Conservation (phyloP, 2,329 filamentous ascomycete species). For the Shiraia sp. region DNA sequence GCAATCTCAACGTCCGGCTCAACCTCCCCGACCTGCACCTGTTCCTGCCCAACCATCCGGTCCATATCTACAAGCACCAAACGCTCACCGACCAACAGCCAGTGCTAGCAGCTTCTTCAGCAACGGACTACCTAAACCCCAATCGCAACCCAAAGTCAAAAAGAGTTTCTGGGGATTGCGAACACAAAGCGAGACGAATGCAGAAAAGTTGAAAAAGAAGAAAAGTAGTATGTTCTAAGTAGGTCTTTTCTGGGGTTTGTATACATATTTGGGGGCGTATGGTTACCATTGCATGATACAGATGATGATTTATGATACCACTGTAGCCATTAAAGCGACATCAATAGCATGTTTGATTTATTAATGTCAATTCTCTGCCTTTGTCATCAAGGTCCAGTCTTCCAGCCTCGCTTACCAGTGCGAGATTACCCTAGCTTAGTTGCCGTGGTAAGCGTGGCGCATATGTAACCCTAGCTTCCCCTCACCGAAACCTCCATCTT, state of each 20-base stretch:
- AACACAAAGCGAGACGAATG: conserved; percentile 33
- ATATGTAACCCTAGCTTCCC: too few relatives aligned
- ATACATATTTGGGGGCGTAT: conserved; percentile 10
- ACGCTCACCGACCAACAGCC: conserved; percentile 28
- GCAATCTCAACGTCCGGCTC: conserved; percentile 15
- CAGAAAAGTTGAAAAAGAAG: conserved; percentile 48
- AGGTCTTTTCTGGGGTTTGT: conserved; percentile 1
- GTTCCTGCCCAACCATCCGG: conserved; percentile 14
- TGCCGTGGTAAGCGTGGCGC: too few relatives aligned
- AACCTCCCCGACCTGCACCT: conserved; percentile 10
- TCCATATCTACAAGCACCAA: conserved; percentile 36
- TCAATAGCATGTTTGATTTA: too few relatives aligned
- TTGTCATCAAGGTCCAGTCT: too few relatives aligned
- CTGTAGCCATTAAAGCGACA: neutral
- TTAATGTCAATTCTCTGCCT: too few relatives aligned
- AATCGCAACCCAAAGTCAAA: conserved; percentile 34
- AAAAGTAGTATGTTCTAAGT: conserved; percentile 49
- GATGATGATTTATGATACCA: neutral
- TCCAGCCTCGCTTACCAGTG: too few relatives aligned
- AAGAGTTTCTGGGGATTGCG: conserved; percentile 46
- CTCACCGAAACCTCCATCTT: too few relatives aligned
- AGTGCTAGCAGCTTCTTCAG: conserved; percentile 43
- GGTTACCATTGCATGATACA: conserved; percentile 14
- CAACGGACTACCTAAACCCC: conserved; percentile 31
- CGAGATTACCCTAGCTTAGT: too few relatives aligned